phyloP scores from a whole-genome alignment of 1,139 yeast species.

The Yamadazyma triangularis region DNA sequence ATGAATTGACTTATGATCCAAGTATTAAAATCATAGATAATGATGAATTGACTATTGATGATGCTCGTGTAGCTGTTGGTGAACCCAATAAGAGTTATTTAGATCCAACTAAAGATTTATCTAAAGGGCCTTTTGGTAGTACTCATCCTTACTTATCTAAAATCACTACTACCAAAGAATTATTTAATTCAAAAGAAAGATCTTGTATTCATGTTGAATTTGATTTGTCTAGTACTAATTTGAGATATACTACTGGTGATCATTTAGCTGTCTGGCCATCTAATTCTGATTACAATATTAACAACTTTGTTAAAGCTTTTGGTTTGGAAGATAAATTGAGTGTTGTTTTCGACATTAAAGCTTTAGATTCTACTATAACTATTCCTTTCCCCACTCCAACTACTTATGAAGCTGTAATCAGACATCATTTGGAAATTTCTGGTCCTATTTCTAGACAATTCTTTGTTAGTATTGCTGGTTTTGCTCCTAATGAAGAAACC shows the following conservation, averaged over 20 bases:
- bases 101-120: constrained; percentile 33
- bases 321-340: constrained; percentile 53
- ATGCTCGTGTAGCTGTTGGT: constrained; percentile 61
- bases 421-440: constrained; percentile 85
- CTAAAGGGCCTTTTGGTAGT: constrained; percentile 79
- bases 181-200: constrained; percentile 64
- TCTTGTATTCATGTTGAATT: constrained; percentile 89
- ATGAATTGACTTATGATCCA: constrained; percentile 75
- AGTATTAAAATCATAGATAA: constrained; percentile 47
- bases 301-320: constrained; percentile 58
- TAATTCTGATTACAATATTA: constrained; percentile 72
- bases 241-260: constrained; percentile 91
- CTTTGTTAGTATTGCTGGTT: constrained; percentile 70
- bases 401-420: constrained; percentile 79
- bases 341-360: constrained; percentile 58
- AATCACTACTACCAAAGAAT: constrained; percentile 56
- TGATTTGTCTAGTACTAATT: constrained; percentile 68
- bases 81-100: constrained; percentile 73
- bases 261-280: constrained; percentile 95
- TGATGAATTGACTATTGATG: constrained; percentile 24
- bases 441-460: constrained; percentile 94
- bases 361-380: constrained; percentile 68
- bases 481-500: constrained; percentile 68
- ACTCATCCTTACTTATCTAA: constrained; percentile 82
- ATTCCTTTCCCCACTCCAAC: constrained; percentile 88